Evolutionary conservation across 192 early-diverging fungal species (phyloP).

Genomic region (Helicostylum pulchrum): DNA sequence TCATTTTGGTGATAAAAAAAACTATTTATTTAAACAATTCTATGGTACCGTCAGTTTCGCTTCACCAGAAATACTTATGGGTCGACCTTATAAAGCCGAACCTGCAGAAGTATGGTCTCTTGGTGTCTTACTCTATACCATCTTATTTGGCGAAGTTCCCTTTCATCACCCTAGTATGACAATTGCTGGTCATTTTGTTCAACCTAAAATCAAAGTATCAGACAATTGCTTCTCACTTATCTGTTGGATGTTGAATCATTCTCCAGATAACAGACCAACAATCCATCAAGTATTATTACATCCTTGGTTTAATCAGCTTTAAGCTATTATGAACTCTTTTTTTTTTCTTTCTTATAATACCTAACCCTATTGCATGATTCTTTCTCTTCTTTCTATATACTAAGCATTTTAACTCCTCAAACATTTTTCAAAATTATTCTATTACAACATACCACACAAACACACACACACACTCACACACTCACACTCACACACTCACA

Average conservation of each 20-base stretch:
- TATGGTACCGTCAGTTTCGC: constrained; percentile 66
- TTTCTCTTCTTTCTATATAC: constrained; percentile 1
- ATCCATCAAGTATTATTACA: constrained; percentile 60
- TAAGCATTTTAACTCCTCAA: background rate
- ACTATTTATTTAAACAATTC: constrained; percentile 48
- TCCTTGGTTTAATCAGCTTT: constrained; percentile 50
- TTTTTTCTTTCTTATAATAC: constrained; percentile 3
- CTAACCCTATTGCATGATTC: background rate
- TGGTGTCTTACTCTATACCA: constrained; percentile 66
- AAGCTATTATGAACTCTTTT: constrained; percentile 4
- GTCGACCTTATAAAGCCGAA: constrained; percentile 54
- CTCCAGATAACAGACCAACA: constrained; percentile 54
- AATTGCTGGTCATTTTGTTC: constrained; percentile 43
- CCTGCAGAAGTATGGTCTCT: constrained; percentile 66
- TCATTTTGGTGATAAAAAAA: constrained; percentile 12
- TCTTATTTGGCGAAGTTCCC: constrained; percentile 59
- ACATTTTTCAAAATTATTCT: background rate
- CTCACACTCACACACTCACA: constrained; percentile 8
- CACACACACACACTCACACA: background rate
- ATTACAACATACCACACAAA: constrained; percentile 1
- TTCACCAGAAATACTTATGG: constrained; percentile 64
- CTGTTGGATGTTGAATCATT: constrained; percentile 63
- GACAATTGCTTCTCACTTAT: constrained; percentile 53
- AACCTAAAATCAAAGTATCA: constrained; percentile 46
- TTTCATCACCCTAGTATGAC: constrained; percentile 56